Evolutionary conservation across 2,329 filamentous ascomycete species (phyloP), one percentile per base, ranked within the genome.

Genomic region (Penicillium sumatraense): DNA sequence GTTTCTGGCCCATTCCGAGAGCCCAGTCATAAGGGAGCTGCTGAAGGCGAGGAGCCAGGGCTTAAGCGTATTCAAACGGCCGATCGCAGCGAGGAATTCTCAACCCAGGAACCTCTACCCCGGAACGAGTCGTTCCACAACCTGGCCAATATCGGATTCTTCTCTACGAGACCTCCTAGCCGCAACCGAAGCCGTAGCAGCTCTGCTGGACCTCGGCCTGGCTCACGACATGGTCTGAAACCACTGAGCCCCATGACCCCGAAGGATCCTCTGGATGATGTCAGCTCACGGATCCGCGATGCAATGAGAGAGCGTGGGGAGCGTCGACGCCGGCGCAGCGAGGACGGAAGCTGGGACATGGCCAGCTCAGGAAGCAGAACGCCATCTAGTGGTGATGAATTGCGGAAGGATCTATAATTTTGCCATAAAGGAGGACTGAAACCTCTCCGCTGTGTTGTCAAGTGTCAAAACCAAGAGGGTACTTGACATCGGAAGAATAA

Each of bases 81-180:
- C 11, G 64, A 67, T 13, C 51, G 62, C 23, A 58, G 57, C 21
- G 65, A 69, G 26, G 63, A 56, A 6, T 69, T 64, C 27, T 58
- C 46, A 46, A 69, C 62, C 10, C 65, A 64, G 29, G 74, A 82
- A 71, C 75, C 87, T 84, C 62, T 87, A 1, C 93, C 93, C 8
- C 87, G 90, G 57, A 97, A 96, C 78, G 95, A 98, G 75, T 95
- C 90, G 0, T 97, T 97, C 78, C 88, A 88, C 74, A 93, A 98
- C 72, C 89, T 98, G 60, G 89, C 90, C 11, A 86, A 85, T 46
- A 89, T 96, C 62, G 90, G 89, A 58, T 88, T 99, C 76, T 99
- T 98, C 77, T 91, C 93, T 2, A 95, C 91, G 14, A 83, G 90
- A 26, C 92, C 93, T 4, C 83, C 89, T n/a, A 96, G 90, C 49